phyloP scores from a whole-genome alignment of 2,329 filamentous ascomycete genomes.

The Fusarium pilosicola region DNA sequence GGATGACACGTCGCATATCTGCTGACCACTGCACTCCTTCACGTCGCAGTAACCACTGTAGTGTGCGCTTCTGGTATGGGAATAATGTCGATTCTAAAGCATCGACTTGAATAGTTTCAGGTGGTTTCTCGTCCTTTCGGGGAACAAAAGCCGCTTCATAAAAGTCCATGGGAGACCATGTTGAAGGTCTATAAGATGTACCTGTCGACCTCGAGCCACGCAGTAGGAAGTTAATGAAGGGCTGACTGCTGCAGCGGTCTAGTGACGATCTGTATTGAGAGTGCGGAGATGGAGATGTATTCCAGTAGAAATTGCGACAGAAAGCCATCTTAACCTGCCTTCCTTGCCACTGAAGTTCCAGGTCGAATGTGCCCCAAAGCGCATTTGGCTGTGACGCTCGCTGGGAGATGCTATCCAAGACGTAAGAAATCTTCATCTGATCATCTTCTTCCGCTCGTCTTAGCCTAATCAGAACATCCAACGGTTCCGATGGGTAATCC shows the following conservation, averaged over 20 bases:
- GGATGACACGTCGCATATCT: constrained; percentile 28
- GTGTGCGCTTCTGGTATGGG: constrained; percentile 76
- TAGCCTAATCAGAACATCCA: constrained; percentile 34
- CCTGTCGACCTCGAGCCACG: constrained; percentile 10
- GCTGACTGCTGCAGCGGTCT: constrained; percentile 48
- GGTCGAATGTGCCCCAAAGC: constrained; percentile 50
- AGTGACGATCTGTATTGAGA: constrained; percentile 42
- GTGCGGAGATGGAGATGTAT: constrained; percentile 49
- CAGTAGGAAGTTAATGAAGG: constrained; percentile 52
- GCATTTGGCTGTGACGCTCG: constrained; percentile 41
- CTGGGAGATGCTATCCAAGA: not conserved
- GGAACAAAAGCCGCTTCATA: constrained; percentile 76
- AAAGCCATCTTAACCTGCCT: constrained; percentile 46
- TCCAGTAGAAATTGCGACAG: constrained; percentile 55
- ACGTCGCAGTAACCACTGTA: constrained; percentile 75
- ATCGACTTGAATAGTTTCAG: constrained; percentile 54
- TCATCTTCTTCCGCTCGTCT: constrained; percentile 36
- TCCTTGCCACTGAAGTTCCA: constrained; percentile 45
- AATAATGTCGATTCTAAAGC: constrained; percentile 65
- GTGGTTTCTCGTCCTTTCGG: constrained; percentile 51
- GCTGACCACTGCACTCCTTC: constrained; percentile 67
- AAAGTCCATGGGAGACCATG: constrained; percentile 66
- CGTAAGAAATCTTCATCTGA: constrained; percentile 5
- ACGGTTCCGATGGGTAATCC: constrained; percentile 3
- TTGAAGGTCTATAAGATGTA: constrained; percentile 6